These are phyloP conservation scores for Trametes villosa DNA, from an alignment of 768 basidiomycete species.

Conservation along the genomic window DNA sequence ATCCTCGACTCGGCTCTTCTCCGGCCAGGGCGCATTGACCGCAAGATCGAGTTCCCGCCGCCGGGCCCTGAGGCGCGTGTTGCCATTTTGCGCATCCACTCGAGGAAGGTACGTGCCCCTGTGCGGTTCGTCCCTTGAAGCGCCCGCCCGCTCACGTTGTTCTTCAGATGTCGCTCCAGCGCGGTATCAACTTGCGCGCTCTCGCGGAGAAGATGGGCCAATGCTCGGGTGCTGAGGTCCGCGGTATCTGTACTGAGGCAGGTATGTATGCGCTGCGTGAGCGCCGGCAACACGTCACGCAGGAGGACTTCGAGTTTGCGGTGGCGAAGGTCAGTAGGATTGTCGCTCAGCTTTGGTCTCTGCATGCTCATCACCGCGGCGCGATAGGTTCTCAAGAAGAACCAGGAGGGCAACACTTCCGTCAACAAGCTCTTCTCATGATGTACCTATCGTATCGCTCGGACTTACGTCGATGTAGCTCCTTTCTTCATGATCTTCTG, in stretches of 20 bases:
- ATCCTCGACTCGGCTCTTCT: conserved; percentile 93
- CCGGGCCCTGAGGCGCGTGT: conserved; percentile 97
- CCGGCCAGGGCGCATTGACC: conserved; percentile 93
- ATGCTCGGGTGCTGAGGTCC: conserved; percentile 96
- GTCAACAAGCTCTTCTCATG: conserved; percentile 94
- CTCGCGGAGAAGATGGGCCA: conserved; percentile 99
- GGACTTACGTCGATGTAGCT: conserved; percentile 12
- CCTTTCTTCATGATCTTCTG: background rate
- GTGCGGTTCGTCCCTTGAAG: background rate
- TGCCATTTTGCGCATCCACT: conserved; percentile 96
- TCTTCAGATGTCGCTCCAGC: conserved; percentile 90
- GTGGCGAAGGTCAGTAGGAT: conserved; percentile 77
- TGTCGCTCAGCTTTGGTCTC: background rate
- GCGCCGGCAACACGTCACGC: conserved; percentile 94
- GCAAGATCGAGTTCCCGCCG: conserved; percentile 98
- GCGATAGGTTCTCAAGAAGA: conserved; percentile 85
- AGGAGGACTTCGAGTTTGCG: conserved; percentile 99
- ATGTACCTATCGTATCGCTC: conserved; percentile 28
- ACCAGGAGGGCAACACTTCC: conserved; percentile 92
- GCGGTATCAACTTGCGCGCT: conserved; percentile 95
- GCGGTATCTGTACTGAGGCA: conserved; percentile 98
- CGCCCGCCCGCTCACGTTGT: too few species aligned
- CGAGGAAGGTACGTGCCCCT: conserved; percentile 71
- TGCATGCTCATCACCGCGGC: background rate
- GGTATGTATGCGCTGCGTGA: conserved; percentile 98